Conservation (phyloP, 192 early-diverging fungal genomes). For the Geosiphon pyriformis region DNA sequence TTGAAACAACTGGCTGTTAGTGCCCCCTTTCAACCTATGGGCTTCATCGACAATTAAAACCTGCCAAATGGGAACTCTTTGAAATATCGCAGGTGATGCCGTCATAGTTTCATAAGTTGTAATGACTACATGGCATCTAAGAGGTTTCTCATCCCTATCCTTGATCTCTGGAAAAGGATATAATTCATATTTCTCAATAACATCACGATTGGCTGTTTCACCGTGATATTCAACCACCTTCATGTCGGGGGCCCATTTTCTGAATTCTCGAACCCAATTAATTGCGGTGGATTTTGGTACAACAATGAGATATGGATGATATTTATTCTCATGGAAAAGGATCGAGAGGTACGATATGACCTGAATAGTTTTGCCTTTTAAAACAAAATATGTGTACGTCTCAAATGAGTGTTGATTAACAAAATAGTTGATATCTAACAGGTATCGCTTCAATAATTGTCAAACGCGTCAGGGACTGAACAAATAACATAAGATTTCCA, state of each 20-base stretch:
- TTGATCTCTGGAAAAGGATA: constrained; percentile 21
- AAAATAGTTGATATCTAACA: no score
- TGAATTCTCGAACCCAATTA: constrained; percentile 71
- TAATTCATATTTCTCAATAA: constrained; percentile 52
- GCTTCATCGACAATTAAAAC: constrained; percentile 72
- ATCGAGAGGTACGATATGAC: constrained; percentile 53
- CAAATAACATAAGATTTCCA: no score
- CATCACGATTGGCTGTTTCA: constrained; percentile 30
- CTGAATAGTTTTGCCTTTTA: constrained; percentile 65
- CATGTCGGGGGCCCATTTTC: constrained; percentile 62
- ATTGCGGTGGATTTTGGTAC: constrained; percentile 59
- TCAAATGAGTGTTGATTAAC: no score
- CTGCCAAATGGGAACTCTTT: constrained; percentile 50
- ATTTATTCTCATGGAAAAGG: constrained; percentile 39
- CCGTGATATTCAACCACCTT: constrained; percentile 55
- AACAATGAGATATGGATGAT: constrained; percentile 61
- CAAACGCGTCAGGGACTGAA: no score
- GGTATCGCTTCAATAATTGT: no score
- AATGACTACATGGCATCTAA: constrained; percentile 68
- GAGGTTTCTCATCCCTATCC: constrained; percentile 17
- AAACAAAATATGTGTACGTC: no score
- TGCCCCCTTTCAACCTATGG: constrained; percentile 68
- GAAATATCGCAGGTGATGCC: constrained; percentile 40
- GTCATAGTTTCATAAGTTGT: constrained; percentile 57
- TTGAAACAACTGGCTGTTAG: constrained; percentile 51